Base-by-base conservation (phyloP, 768 basidiomycete genomes). In the Rhodotorula sphaerocarpa region DNA sequence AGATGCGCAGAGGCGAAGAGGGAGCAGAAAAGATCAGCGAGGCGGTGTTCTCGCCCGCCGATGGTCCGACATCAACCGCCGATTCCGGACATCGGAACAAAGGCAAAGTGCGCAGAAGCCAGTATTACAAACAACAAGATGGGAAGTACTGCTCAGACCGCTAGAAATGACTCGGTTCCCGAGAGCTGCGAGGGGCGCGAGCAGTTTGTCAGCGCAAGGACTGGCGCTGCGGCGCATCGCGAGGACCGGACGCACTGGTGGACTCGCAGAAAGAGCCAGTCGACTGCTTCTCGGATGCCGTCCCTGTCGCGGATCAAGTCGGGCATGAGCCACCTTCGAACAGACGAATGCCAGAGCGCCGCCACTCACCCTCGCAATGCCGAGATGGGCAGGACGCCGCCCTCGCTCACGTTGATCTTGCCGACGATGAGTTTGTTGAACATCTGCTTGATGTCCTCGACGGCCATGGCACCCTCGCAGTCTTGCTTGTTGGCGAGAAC, bases 401-500 rank as follows among this genome's bases (percentile, higher is more conserved):
- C 67, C 39, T 74, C 64, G 30, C 65, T 59, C 1, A 66, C 63
- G 59, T 65, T 74, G 36, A 46, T 71, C 73, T 60, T 75, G 64
- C 43, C 74, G 59, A 77, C 77, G 42, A 73, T 69, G 33, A 61
- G 59, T 55, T 70, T 28, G 52, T 78, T 77, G 67, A 77, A 78
- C 21, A 77, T 77, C 66, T 90, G 86, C 27, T 91, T 78, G 51
- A 99, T 91, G 65, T 96, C 90, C 54, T 90, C 85, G 0, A 91
- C 88, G 0, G 88, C 86, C 36, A 96, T 79, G 68, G 86, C 86
- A 23, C 79, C 75, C 0, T 86, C 84, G 5, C 81, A 83, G 70
- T 97, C 95, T 75, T 96, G 93, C 74, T 99, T 97, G 78, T 97
- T 97, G 31, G 92, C 95, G 23, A 96, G 81, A 15, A 99, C 83